Conservation (phyloP, 2,329 filamentous ascomycete species). For the Aspergillus pseudotamarii region DNA sequence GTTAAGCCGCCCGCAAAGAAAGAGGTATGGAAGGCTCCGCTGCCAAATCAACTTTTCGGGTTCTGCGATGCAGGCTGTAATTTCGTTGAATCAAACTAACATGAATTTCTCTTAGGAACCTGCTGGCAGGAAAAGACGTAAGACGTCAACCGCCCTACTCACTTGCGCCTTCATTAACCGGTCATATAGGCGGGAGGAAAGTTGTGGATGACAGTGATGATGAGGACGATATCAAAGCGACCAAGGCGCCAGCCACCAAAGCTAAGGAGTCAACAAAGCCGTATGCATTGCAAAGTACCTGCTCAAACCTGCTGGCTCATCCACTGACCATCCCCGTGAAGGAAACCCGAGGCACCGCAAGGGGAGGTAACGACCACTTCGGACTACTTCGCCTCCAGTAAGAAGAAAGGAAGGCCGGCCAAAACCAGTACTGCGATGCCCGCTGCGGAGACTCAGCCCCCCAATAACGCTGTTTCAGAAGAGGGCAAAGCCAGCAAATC, state of each 20-base stretch:
- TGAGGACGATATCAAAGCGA: conserved; percentile 59
- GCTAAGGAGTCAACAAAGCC: conserved; percentile 47
- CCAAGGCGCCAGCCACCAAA: conserved; percentile 41
- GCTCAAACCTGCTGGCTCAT: neutral
- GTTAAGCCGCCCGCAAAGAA: conserved; percentile 48
- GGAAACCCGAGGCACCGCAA: conserved; percentile 54
- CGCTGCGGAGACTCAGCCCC: conserved; percentile 20
- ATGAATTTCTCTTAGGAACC: conserved; percentile 7
- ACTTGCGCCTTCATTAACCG: conserved; percentile 8
- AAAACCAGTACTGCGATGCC: conserved; percentile 31
- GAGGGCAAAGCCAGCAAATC: conserved; percentile 12
- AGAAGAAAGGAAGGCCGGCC: conserved; percentile 55
- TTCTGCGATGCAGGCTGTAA: neutral
- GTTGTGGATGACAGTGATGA: conserved; percentile 82
- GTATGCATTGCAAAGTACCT: conserved; percentile 43
- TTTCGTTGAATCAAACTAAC: neutral
- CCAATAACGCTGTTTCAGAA: conserved; percentile 11
- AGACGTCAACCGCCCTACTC: conserved; percentile 10
- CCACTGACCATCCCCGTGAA: conserved; percentile 23
- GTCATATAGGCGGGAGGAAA: conserved; percentile 57
- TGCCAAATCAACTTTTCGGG: neutral
- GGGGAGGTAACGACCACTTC: conserved; percentile 63
- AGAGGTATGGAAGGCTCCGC: conserved; percentile 38
- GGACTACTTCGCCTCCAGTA: conserved; percentile 63
- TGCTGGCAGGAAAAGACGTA: conserved; percentile 39